Evolutionary conservation across 495 filamentous ascomycete species (phyloP).

Genomic region (Astrothelium subdiscretum): DNA sequence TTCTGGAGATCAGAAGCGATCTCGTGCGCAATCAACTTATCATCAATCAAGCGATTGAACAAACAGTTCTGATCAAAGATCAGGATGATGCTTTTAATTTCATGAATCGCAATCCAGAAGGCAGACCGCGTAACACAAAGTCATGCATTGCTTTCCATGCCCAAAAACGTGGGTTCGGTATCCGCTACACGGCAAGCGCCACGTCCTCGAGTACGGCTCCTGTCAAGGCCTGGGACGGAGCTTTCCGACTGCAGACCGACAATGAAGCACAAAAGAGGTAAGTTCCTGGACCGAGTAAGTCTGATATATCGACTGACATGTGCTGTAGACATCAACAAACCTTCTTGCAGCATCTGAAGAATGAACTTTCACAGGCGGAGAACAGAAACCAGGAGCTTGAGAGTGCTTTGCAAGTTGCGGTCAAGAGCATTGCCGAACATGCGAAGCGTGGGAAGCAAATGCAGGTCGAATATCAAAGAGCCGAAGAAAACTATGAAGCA

Average conservation of each 20-base stretch:
- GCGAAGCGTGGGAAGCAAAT: slow-evolving; percentile 37
- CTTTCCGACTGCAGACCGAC: slow-evolving; percentile 73
- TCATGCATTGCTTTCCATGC: slow-evolving; percentile 55
- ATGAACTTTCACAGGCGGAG: slow-evolving; percentile 10
- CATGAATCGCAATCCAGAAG: slow-evolving; percentile 43
- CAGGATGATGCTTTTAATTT: slow-evolving; percentile 52
- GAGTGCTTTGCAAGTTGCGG: slow-evolving; percentile 21
- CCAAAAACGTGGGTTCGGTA: slow-evolving; percentile 46
- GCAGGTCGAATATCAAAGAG: slow-evolving; percentile 44
- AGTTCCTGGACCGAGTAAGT: neutral
- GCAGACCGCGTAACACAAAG: slow-evolving; percentile 54
- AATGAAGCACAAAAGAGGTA: slow-evolving; percentile 47
- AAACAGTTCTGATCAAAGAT: slow-evolving; percentile 63
- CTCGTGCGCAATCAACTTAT: slow-evolving; percentile 69
- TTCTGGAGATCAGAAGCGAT: slow-evolving; percentile 69
- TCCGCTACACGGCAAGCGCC: slow-evolving; percentile 32
- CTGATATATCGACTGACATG: neutral
- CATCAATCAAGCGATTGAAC: slow-evolving; percentile 72
- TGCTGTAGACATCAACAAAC: neutral
- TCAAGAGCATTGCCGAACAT: slow-evolving; percentile 34
- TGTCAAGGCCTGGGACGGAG: slow-evolving; percentile 37
- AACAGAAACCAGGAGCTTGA: slow-evolving; percentile 33
- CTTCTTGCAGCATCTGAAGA: slow-evolving; percentile 4
- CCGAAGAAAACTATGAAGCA: slow-evolving; percentile 44
- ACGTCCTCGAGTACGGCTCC: slow-evolving; percentile 37